Percentiles rank a stretch among this genome's conserved stretches.
These are phyloP conservation scores for Coemansia sp. DNA, from an alignment of 192 early-diverging fungal genomes.

Conservation along the genomic window DNA sequence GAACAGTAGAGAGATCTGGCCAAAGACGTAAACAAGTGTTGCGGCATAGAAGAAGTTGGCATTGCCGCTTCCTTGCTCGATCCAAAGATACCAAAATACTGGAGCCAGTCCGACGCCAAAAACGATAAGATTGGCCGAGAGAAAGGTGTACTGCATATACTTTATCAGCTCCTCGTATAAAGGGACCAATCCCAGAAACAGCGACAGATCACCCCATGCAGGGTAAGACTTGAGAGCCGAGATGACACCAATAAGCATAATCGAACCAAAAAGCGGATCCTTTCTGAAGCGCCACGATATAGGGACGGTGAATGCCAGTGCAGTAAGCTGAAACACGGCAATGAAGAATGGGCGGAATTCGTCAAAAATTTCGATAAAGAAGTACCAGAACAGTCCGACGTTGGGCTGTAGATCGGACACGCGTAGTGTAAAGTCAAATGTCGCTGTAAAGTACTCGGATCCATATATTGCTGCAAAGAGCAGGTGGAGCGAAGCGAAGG, in stretches of 20 bases:
- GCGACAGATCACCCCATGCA: constrained; percentile 77
- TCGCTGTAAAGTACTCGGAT: constrained; percentile 29
- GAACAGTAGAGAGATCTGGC: constrained; percentile 80
- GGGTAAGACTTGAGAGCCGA: constrained; percentile 94
- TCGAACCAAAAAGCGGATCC: constrained; percentile 74
- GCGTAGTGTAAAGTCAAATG: constrained; percentile 52
- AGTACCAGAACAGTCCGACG: constrained; percentile 97
- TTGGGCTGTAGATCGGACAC: constrained; percentile 94
- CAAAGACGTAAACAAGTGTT: constrained; percentile 86
- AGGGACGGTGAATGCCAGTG: constrained; percentile 84
- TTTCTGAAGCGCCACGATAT: constrained; percentile 72
- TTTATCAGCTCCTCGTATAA: constrained; percentile 82
- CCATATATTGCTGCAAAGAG: constrained; percentile 26
- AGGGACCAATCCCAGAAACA: constrained; percentile 79
- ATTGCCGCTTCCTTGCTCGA: constrained; percentile 93
- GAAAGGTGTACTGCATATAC: constrained; percentile 83
- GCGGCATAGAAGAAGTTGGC: constrained; percentile 99
- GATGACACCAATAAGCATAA: constrained; percentile 71
- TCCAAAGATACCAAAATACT: constrained; percentile 93
- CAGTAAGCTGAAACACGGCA: constrained; percentile 91
- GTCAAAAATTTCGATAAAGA: constrained; percentile 99
- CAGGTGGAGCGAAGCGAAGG: constrained; percentile 18
- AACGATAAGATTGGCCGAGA: constrained; percentile 66
- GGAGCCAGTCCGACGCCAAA: constrained; percentile 79
- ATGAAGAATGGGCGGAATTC: constrained; percentile 94